phyloP scores from a whole-genome alignment of 1,139 yeast genomes.

The Candida sp. region DNA sequence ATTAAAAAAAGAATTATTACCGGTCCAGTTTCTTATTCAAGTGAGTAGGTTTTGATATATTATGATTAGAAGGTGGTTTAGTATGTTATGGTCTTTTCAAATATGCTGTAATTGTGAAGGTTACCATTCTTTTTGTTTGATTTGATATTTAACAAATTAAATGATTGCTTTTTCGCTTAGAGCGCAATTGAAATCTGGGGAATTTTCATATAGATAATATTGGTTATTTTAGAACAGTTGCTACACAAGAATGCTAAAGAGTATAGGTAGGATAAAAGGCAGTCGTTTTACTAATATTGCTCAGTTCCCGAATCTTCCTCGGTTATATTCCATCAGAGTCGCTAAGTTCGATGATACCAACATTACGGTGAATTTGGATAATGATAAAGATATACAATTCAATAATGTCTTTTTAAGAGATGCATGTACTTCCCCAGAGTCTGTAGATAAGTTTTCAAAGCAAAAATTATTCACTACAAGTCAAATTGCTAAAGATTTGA shows the following conservation, averaged over 20 bases:
- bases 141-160: too few relatives aligned
- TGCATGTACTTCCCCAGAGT: constrained; percentile 46
- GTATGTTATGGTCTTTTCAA: too few relatives aligned
- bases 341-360: constrained; percentile 14
- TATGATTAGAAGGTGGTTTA: too few relatives aligned
- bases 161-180: background rate
- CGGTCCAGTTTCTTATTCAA: too few relatives aligned
- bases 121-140: too few relatives aligned
- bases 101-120: too few relatives aligned
- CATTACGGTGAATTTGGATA: constrained; percentile 19
- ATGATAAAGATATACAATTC: constrained; percentile 32
- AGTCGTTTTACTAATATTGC: too few relatives aligned
- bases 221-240: too few relatives aligned
- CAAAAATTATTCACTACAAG: constrained; percentile 72
- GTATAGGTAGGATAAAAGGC: too few relatives aligned
- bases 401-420: constrained; percentile 64
- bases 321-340: constrained; percentile 1
- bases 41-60: too few relatives aligned
- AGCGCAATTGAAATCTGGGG: background rate
- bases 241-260: too few relatives aligned
- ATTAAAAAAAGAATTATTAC: background rate
- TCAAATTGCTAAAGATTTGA: constrained; percentile 26
- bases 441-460: constrained; percentile 54
- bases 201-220: too few relatives aligned
- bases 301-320: background rate